These are phyloP conservation scores for Lactarius pseudohatsudake DNA, from an alignment of 768 basidiomycete genomes.

Conservation along the genomic window DNA sequence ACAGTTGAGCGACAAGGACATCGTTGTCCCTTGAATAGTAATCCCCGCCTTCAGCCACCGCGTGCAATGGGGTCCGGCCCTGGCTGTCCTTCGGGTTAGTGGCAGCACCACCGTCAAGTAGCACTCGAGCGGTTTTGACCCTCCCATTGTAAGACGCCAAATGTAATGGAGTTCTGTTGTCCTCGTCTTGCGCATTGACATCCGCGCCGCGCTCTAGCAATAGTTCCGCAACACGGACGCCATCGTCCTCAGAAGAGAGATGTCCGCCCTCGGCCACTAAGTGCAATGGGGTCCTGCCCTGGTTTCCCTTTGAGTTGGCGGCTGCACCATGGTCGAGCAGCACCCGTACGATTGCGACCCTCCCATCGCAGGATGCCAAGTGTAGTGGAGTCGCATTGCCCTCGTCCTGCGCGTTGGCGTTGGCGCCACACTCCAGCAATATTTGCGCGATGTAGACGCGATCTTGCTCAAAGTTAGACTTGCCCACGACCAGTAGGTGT, in stretches of 20 bases:
- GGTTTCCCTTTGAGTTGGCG: background rate
- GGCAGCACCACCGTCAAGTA: too few relatives aligned
- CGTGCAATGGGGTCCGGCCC: background rate
- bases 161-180: background rate
- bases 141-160: too few relatives aligned
- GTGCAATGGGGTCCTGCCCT: background rate
- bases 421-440: background rate
- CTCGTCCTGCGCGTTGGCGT: background rate
- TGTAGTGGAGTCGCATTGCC: background rate
- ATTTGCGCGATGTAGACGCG: background rate
- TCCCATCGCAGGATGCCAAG: background rate
- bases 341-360: background rate
- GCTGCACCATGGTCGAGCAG: background rate
- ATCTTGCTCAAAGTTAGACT: background rate
- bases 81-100: too few relatives aligned
- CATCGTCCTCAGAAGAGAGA: background rate
- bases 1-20: background rate
- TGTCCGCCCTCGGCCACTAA: background rate
- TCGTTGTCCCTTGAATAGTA: background rate
- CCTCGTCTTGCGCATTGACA: background rate
- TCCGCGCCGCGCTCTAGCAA: background rate
- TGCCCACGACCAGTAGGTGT: background rate
- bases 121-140: too few relatives aligned
- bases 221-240: background rate
- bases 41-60: background rate